A percentile compares a stretch with the other conserved stretches of the same genome.
Conservation (phyloP, 2,329 filamentous ascomycete species). For the Fusarium sp. region DNA sequence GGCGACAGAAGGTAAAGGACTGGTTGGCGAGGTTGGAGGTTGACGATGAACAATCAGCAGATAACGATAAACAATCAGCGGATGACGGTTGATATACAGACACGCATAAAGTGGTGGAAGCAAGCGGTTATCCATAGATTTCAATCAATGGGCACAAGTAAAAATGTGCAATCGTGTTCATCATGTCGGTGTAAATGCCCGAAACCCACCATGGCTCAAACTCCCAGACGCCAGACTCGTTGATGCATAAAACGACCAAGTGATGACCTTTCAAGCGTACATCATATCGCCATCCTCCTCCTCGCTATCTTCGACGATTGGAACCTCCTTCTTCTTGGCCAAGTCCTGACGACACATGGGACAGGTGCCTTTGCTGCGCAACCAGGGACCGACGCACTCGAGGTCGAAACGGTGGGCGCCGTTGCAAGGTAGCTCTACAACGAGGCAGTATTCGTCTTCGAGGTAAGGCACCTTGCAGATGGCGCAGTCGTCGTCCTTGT, state of each 20-base stretch:
- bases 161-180: slow-evolving; percentile 3
- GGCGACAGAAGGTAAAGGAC: not conserved
- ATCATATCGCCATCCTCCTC: slow-evolving; percentile 66
- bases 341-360: slow-evolving; percentile 73
- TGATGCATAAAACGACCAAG: slow-evolving; percentile 26
- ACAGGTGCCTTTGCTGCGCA: slow-evolving; percentile 73
- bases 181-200: slow-evolving; percentile 19
- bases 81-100: not conserved
- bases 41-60: not conserved
- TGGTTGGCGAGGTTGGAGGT: not conserved
- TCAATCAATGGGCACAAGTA: not conserved
- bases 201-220: slow-evolving; percentile 32
- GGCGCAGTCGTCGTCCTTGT: slow-evolving; percentile 66
- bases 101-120: not conserved
- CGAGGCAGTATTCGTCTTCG: slow-evolving; percentile 71
- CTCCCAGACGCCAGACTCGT: slow-evolving; percentile 45
- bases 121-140: not conserved
- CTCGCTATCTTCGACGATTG: slow-evolving; percentile 59
- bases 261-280: slow-evolving; percentile 48
- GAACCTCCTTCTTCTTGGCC: slow-evolving; percentile 64
- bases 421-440: slow-evolving; percentile 74
- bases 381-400: slow-evolving; percentile 76
- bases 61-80: not conserved
- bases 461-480: slow-evolving; percentile 73
- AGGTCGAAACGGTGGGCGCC: slow-evolving; percentile 70